Base-by-base conservation (phyloP, 2,329 filamentous ascomycete species). In the Dactylellina cionopaga region DNA sequence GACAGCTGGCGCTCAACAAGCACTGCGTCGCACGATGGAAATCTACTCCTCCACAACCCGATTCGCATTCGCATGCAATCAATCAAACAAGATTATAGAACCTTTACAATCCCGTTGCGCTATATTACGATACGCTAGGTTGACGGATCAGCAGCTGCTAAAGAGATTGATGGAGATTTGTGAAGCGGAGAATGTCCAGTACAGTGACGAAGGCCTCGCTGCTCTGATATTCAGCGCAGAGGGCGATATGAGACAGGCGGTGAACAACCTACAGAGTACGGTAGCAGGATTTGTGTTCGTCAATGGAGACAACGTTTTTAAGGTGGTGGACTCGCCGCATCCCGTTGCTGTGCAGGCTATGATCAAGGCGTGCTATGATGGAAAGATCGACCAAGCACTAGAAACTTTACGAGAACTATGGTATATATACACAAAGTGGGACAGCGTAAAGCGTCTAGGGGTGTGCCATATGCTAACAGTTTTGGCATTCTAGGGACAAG, bases 21-120 rank as follows among this genome's bases (percentile, higher is more conserved):
- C 95, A 17, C 86, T 99, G 33, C 88, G 95, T 76, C 86, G 95
- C 74, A 99, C 95, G 0, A 99, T 99, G 95, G 95, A 99, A 81
- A 99, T 98, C 55, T 98, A 98, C 83, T 96, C 92, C 41, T 90
- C 92, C 74, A 99, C 95, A 1, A 99, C 95, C 1, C 87, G 95
- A 68, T 99, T 99, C 79, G 95, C 95, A 0, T 99, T 99, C 78
- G 95, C 95, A 1, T 99, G 95, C 84, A 99, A 99, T 81, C 92
- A 96, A 83, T 95, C 91, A 74, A 99, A 98, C 84, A 99, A 98
- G 83, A 98, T 99, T 79, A 99, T 99, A 80, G 95, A 99, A 81
- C 95, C 95, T n/a, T 85, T 99, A 55, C 95, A 99, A 81, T 97
- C 93, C 15, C 88, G 95, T 77, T 99, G 95, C 80, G 95, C 95